phyloP scores from a whole-genome alignment of 2,329 filamentous ascomycete species.

The Nothophoma quercina region DNA sequence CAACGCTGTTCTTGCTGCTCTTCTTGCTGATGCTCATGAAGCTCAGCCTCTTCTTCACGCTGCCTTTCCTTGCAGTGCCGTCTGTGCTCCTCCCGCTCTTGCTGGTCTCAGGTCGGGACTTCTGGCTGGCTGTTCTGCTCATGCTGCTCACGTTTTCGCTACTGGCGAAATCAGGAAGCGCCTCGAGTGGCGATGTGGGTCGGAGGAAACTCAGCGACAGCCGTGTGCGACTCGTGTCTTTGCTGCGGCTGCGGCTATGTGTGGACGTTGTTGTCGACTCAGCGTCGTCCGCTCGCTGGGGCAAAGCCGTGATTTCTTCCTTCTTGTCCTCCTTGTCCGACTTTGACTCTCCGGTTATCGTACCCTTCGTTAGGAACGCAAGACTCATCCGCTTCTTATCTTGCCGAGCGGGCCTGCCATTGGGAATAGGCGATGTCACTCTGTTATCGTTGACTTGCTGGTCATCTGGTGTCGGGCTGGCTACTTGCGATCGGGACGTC shows the following conservation, averaged over 20 bases:
- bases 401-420: constrained; percentile 40
- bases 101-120: constrained; percentile 37
- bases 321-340: constrained; percentile 25
- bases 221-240: constrained; percentile 39
- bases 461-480: constrained; percentile 34
- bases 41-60: constrained; percentile 80
- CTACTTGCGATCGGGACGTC: constrained; percentile 37
- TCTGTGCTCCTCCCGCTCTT: constrained; percentile 53
- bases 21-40: constrained; percentile 78
- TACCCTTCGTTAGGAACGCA: constrained; percentile 48
- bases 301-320: constrained; percentile 10
- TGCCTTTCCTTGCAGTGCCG: constrained; percentile 55
- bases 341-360: constrained; percentile 36
- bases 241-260: constrained; percentile 43
- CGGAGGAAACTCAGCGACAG: constrained; percentile 41
- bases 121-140: constrained; percentile 25
- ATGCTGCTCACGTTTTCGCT: constrained; percentile 16
- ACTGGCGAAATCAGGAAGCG: constrained; percentile 34
- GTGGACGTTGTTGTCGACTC: constrained; percentile 31
- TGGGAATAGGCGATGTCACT: constrained; percentile 29
- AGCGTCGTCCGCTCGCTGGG: constrained; percentile 27
- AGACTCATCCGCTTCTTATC: constrained; percentile 52
- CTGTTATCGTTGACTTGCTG: constrained; percentile 37
- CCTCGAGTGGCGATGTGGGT: constrained; percentile 40
- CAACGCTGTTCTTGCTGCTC: constrained; percentile 63